Evolutionary conservation across 2,329 filamentous ascomycete genomes (phyloP).

Genomic region (Calonectria multiphialidica): DNA sequence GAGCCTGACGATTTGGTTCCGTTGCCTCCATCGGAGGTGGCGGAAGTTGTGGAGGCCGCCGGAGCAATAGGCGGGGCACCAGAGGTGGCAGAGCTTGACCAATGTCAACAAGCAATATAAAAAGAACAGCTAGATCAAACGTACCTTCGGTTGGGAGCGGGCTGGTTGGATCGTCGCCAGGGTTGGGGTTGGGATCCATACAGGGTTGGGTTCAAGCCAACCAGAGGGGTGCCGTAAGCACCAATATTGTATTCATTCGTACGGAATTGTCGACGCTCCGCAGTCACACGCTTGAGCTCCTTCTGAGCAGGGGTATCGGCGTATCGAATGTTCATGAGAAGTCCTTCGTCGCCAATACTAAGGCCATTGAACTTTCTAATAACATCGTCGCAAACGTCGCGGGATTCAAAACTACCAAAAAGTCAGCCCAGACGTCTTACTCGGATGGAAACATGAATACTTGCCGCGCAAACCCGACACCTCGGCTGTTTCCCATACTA

Average conservation of each 20-base stretch:
- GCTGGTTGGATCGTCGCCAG: conserved; percentile 49
- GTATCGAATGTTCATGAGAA: conserved; percentile 93
- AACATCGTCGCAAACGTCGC: conserved; percentile 90
- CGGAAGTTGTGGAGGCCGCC: conserved; percentile 35
- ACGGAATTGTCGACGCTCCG: conserved; percentile 93
- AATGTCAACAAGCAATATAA: conserved; percentile 11
- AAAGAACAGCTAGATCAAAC: conserved; percentile 1
- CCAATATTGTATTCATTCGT: conserved; percentile 93
- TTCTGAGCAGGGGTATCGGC: conserved; percentile 98
- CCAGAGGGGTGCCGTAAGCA: conserved; percentile 73
- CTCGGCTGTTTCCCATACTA: conserved; percentile 90
- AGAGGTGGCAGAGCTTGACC: conserved; percentile 19
- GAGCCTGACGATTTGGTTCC: conserved; percentile 46
- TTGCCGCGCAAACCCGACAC: conserved; percentile 96
- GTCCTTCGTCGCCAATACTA: conserved; percentile 79
- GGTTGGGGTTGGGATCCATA: conserved; percentile 53
- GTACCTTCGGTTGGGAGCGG: conserved; percentile 46
- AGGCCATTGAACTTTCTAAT: conserved; percentile 89
- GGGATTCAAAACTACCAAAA: conserved; percentile 82
- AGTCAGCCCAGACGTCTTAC: conserved; percentile 9
- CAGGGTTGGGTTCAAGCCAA: conserved; percentile 62
- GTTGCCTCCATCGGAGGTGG: conserved; percentile 45
- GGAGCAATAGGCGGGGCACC: conserved; percentile 1
- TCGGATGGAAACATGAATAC: conserved; percentile 38
- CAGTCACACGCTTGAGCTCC: conserved; percentile 94